Evolutionary conservation across 805 yeast genomes (phyloP), one percentile per base, ranked within the genome.

Genomic region (Candida ponderosae): DNA sequence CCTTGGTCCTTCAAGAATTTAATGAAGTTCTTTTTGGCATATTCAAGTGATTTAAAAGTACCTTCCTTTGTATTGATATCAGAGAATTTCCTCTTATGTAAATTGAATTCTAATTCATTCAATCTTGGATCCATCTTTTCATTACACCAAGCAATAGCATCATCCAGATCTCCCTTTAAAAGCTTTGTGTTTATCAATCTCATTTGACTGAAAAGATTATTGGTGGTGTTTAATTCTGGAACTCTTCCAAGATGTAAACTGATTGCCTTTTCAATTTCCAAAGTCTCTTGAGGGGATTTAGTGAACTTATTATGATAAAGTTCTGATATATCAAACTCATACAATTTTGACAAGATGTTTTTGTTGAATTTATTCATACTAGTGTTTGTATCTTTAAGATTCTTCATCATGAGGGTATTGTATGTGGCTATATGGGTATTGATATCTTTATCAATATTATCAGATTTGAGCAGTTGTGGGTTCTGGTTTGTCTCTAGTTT

Each of bases 81-180:
- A 28, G 64, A 44, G 42, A 62, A 72, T 41, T 69, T 67, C 27
- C 66, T 50, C 38, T 60, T 59, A 47, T 70, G 75, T 32, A 74
- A 46, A 35, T 55, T 58, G 47, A 67, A 70, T 45, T 68, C 74
- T 19, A 74, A 48, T 34, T 66, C 66, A 2, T 24, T 6, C 69
- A 64, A 4, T 71, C 72, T 18, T 56, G 47, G 42, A n/a, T 31
- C 36, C 16, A 47, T 42, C 30, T 61, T 50, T 6, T 41, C 33
- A 6, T 46, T 39, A 23, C 66, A 63, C 84, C 84, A 78, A 3
- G 53, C 54, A 21, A 72, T 65, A 13, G 82, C 80, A 6, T 68
- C 62, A 5, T 46, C 49, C 20, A 70, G 48, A 36, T 73, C 54
- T 4, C 62, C 57, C 3, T 51, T 36, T 20, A 54, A 54, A 18